phyloP scores from a whole-genome alignment of 1,284 basidiomycete species.

The Fomes fomentarius region DNA sequence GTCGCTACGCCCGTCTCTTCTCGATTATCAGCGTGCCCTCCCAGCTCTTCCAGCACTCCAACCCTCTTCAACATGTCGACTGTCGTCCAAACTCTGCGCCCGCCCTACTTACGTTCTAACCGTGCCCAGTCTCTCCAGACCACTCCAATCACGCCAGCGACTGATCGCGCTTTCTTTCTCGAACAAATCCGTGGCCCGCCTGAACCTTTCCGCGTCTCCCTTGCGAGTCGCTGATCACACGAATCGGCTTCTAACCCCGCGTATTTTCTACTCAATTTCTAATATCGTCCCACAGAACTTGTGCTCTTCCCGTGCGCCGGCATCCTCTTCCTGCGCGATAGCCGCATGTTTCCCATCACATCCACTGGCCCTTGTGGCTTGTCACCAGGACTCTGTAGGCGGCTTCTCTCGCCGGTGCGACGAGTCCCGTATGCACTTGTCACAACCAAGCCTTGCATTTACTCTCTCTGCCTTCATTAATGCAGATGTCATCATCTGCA shows the following conservation, averaged over 20 bases:
- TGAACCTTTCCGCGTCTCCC: background rate
- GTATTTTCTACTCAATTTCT: background rate
- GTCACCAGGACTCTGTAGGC: background rate
- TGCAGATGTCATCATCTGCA: background rate
- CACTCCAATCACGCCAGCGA: background rate
- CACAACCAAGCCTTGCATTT: background rate
- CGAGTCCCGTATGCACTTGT: background rate
- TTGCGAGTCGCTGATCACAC: background rate
- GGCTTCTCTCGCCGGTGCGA: background rate
- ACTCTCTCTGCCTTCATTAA: background rate
- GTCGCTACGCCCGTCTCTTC: background rate
- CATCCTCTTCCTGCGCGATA: background rate
- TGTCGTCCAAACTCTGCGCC: background rate
- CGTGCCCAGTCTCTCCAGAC: background rate
- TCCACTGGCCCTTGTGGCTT: background rate
- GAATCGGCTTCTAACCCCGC: constrained; percentile 1
- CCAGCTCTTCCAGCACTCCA: background rate
- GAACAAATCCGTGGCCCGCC: background rate
- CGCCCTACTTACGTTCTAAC: too few species aligned
- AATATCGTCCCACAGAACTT: background rate
- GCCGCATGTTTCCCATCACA: background rate
- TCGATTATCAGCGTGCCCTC: too few species aligned
- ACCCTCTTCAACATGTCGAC: background rate
- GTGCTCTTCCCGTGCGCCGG: too few species aligned
- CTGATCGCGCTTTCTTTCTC: background rate